These are phyloP conservation scores for Tilletia indica DNA, from an alignment of 1,284 basidiomycete species.

Conservation along the genomic window DNA sequence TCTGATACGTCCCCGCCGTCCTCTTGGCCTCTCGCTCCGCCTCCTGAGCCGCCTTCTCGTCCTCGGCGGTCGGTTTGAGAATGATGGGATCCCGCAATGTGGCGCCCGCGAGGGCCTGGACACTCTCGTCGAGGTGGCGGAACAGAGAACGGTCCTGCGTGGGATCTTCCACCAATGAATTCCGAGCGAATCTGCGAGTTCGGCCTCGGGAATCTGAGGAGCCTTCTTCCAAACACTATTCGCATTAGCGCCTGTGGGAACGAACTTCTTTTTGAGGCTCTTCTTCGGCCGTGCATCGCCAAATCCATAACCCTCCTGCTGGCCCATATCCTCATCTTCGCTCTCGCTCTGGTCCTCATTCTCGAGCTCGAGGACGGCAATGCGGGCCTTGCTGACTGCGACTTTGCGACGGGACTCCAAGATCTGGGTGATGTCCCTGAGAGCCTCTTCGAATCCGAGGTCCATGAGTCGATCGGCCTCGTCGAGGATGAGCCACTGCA, in stretches of 20 bases:
- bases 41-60: constrained; percentile 26
- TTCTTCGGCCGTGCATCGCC: background rate
- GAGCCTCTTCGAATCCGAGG: constrained; percentile 59
- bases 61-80: constrained; percentile 41
- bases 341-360: constrained; percentile 52
- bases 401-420: constrained; percentile 47
- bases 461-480: constrained; percentile 90
- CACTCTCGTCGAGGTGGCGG: constrained; percentile 94
- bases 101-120: constrained; percentile 85
- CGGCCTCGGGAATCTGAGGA: background rate
- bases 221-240: background rate
- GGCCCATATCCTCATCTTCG: constrained; percentile 19
- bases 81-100: constrained; percentile 65
- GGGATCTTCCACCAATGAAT: constrained; percentile 59
- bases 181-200: constrained; percentile 43
- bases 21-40: constrained; percentile 16
- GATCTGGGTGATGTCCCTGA: constrained; percentile 70
- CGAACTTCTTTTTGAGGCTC: background rate
- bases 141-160: constrained; percentile 84
- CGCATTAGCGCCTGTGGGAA: background rate
- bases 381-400: constrained; percentile 61
- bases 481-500: constrained; percentile 91
- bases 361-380: constrained; percentile 24
- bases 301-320: background rate
- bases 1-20: constrained; percentile 17